Evolutionary conservation across 1,284 basidiomycete genomes (phyloP).

Genomic region (Coniferiporia weirii): DNA sequence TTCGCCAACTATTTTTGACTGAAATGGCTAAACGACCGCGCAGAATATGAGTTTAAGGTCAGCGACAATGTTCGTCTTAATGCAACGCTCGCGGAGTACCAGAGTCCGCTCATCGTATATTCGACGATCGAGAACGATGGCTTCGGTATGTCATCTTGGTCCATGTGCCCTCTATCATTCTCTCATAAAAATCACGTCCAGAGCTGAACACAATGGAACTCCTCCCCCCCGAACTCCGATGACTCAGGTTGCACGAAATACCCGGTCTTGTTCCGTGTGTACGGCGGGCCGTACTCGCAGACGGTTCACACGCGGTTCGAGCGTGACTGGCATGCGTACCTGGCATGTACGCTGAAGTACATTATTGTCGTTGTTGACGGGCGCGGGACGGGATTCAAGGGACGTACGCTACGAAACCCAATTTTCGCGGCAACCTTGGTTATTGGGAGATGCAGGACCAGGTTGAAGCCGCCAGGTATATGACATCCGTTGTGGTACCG

Average conservation of each 20-base stretch:
- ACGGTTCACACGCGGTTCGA: constrained; percentile 61
- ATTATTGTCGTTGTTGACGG: constrained; percentile 87
- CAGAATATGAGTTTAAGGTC: constrained; percentile 45
- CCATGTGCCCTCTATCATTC: not conserved
- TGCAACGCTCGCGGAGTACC: constrained; percentile 63
- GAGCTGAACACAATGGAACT: constrained; percentile 88
- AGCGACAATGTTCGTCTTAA: constrained; percentile 74
- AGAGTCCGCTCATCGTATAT: constrained; percentile 65
- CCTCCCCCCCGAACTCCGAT: constrained; percentile 88
- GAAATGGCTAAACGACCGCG: not conserved
- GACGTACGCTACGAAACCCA: constrained; percentile 74
- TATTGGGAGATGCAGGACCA: constrained; percentile 86
- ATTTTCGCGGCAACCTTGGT: constrained; percentile 84
- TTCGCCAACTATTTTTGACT: no score
- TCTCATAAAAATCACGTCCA: constrained; percentile 27
- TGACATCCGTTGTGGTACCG: not conserved
- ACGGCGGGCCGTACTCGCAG: constrained; percentile 89
- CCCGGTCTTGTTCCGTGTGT: constrained; percentile 88
- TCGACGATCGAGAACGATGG: constrained; percentile 76
- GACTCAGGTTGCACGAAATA: constrained; percentile 89
- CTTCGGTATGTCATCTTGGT: constrained; percentile 52
- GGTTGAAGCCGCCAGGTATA: constrained; percentile 71
- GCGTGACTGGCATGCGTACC: constrained; percentile 84
- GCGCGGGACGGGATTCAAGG: constrained; percentile 91
- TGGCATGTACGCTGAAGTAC: constrained; percentile 80